Percentiles rank a stretch among this genome's conserved stretches.
phyloP scores from a whole-genome alignment of 257 asterid genomes.

The Penstemon eatonii region DNA sequence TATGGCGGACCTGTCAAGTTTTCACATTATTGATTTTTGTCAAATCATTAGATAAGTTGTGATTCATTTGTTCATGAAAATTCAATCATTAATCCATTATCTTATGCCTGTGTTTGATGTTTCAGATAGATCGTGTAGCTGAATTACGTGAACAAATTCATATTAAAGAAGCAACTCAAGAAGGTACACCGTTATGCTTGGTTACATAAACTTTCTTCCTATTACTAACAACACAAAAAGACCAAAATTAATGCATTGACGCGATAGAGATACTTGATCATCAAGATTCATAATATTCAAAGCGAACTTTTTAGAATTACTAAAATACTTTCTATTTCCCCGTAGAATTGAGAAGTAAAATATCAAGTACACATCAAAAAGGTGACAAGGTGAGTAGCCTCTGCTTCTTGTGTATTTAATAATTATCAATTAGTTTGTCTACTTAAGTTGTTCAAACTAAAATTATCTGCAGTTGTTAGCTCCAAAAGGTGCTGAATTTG shows the following conservation, averaged over 20 bases:
- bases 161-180: constrained; percentile 66
- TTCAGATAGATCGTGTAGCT: constrained; percentile 62
- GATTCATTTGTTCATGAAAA: not conserved
- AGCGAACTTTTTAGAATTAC: constrained; percentile 7
- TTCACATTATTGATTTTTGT: not conserved
- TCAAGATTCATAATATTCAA: constrained; percentile 2
- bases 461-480: constrained; percentile 51
- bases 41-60: no score
- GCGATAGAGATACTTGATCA: not conserved
- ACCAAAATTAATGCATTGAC: not conserved
- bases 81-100: constrained; percentile 22
- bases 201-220: not conserved
- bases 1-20: constrained; percentile 18
- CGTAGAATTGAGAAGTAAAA: constrained; percentile 66
- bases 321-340: constrained; percentile 27
- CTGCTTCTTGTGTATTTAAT: constrained; percentile 30
- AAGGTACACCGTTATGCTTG: constrained; percentile 50
- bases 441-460: constrained; percentile 26
- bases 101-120: constrained; percentile 31
- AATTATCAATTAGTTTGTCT: constrained; percentile 21
- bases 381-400: constrained; percentile 60
- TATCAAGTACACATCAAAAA: constrained; percentile 49
- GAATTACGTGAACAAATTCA: constrained; percentile 69
- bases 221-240: not conserved
- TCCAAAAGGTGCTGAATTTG: constrained; percentile 78